Evolutionary conservation across 306 rosid genomes (phyloP), one percentile per base, ranked within the genome.

Genomic region (Quillaja saponaria): DNA sequence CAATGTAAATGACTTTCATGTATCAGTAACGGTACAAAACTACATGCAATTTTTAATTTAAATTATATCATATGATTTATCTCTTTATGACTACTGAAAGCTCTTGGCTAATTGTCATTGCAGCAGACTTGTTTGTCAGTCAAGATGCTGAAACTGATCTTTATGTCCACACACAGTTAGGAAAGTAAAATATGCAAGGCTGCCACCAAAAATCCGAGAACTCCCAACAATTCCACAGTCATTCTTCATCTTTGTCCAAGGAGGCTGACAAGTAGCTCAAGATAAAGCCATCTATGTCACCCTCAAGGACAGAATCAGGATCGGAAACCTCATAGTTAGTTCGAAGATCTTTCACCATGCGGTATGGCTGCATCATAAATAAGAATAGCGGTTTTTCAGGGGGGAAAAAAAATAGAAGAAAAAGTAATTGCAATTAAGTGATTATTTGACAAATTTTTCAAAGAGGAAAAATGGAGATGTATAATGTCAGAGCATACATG

Each of bases 271-370:
- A 78, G 76, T 92, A 89, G 79, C 85, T 86, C 68, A 89, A 45
- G 61, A 92, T 86, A 76, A 92, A 92, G 71, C 90, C 81, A 19
- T 92, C 95, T 41, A 89, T 69, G 58, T 92, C 99, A 66, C 94
- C 96, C 72, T 80, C 95, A 20, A 92, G 94, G 45, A 92, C 94
- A 60, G 95, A 84, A 78, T 85, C 96, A 2, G 99, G 84, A 69
- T 89, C 95, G 0, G 94, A 89, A 66, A 92, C 96, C 82, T 92
- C 99, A 18, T 88, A 86, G 64, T 80, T 81, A 20, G 99, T 86
- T 48, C 99, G 86, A 49, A 92, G 95, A 78, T 92, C 99, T 75
- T 89, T 92, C 63, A 89, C 99, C 99, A 92, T 86, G 2, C 76
- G 94, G 73, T 92, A 92, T 44, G 99, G 99, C 99, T 86, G 95